Evolutionary conservation across 2,329 filamentous ascomycete species (phyloP).

Genomic region (Calonectria leucothoes): DNA sequence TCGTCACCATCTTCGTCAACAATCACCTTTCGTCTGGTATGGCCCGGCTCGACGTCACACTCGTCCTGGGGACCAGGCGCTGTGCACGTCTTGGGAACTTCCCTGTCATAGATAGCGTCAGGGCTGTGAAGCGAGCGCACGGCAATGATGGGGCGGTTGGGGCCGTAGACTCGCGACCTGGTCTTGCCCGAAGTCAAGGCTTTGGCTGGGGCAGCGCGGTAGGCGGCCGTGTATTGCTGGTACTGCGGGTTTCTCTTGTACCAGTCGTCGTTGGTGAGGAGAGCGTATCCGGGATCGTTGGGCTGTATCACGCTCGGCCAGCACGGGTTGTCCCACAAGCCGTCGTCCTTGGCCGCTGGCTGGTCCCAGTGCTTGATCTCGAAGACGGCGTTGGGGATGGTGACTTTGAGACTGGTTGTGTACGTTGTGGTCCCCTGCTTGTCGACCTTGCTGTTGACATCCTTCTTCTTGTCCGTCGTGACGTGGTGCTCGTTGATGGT

Average conservation of each 20-base stretch:
- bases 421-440: background rate
- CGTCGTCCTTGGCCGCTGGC: background rate
- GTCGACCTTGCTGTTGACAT: background rate
- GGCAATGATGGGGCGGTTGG: background rate
- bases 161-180: background rate
- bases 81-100: background rate
- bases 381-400: background rate
- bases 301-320: slow-evolving; percentile 1
- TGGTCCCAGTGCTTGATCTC: background rate
- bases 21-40: background rate
- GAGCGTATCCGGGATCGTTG: slow-evolving; percentile 3
- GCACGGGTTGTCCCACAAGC: slow-evolving; percentile 1
- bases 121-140: background rate
- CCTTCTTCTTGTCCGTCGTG: background rate
- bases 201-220: background rate
- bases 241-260: background rate
- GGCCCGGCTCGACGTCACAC: background rate
- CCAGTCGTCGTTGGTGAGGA: slow-evolving; percentile 2
- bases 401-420: background rate
- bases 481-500: background rate
- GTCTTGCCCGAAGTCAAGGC: background rate
- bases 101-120: background rate
- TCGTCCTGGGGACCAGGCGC: background rate
- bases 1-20: background rate
- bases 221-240: background rate